Percentiles rank a stretch among this genome's conserved stretches.
phyloP scores from a whole-genome alignment of 768 basidiomycete species.

The Auricularia auricula-judae region DNA sequence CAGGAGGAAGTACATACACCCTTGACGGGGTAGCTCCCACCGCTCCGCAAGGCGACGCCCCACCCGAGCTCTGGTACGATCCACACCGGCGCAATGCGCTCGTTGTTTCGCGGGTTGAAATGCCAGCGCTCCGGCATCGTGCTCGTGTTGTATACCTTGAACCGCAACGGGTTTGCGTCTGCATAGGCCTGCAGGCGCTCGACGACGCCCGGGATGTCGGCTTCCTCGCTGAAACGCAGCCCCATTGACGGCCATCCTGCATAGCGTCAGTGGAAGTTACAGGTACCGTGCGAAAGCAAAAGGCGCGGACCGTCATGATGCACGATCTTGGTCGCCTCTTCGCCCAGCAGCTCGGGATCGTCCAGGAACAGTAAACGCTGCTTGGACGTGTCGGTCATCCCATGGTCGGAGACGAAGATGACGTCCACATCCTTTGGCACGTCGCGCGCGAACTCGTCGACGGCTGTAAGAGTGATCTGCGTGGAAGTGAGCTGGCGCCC shows the following conservation, averaged over 20 bases:
- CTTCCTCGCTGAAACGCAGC: conserved; percentile 52
- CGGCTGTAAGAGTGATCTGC: conserved; percentile 50
- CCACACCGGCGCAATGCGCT: conserved; percentile 83
- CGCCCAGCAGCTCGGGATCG: conserved; percentile 51
- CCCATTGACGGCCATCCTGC: conserved; percentile 84
- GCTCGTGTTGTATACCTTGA: conserved; percentile 66
- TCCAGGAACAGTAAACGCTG: conserved; percentile 70
- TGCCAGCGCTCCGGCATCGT: conserved; percentile 80
- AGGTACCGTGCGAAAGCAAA: not conserved
- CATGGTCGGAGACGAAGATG: conserved; percentile 83
- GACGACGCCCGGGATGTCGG: conserved; percentile 48
- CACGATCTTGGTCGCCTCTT: conserved; percentile 47
- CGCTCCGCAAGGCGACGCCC: conserved; percentile 13
- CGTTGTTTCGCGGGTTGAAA: conserved; percentile 40
- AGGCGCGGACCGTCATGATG: conserved; percentile 51
- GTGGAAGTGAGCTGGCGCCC: not conserved
- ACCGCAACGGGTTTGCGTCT: conserved; percentile 46
- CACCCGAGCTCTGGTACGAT: conserved; percentile 75
- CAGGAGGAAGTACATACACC: not conserved
- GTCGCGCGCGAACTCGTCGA: conserved; percentile 66
- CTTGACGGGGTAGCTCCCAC: not conserved
- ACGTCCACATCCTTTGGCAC: conserved; percentile 71
- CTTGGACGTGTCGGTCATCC: conserved; percentile 85
- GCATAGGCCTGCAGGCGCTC: conserved; percentile 43
- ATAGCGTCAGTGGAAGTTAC: not conserved